Conservation (phyloP, 768 basidiomycete species). For the Cystobasidiopsis lactophilus region DNA sequence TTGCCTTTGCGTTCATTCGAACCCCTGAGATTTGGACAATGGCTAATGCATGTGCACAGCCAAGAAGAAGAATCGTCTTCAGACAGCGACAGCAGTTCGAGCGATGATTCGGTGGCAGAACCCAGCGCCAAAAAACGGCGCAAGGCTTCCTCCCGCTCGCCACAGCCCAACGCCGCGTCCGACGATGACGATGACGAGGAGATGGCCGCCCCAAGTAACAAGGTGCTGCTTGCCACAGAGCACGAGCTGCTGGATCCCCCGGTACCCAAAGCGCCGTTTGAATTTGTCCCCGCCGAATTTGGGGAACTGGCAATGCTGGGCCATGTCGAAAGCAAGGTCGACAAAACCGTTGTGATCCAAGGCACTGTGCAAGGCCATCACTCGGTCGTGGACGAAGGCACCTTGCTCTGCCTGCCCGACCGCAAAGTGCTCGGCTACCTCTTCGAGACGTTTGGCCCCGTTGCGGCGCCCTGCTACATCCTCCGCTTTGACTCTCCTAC, state of each 20-base stretch:
- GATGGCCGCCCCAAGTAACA: no score
- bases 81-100: no score
- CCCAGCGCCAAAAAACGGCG: no score
- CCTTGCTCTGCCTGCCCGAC: slow-evolving; percentile 72
- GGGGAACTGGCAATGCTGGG: slow-evolving; percentile 54
- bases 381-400: slow-evolving; percentile 63
- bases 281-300: slow-evolving; percentile 40
- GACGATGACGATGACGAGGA: no score
- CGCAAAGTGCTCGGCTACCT: slow-evolving; percentile 76
- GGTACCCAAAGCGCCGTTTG: slow-evolving; percentile 31
- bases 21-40: no score
- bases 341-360: slow-evolving; percentile 48
- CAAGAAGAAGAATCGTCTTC: no score
- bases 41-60: no score
- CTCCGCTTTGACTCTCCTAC: slow-evolving; percentile 40
- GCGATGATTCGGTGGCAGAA: no score
- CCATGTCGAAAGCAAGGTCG: slow-evolving; percentile 51
- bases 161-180: no score
- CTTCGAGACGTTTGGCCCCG: slow-evolving; percentile 89
- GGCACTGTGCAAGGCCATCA: slow-evolving; percentile 38
- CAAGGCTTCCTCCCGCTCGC: no score
- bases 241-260: slow-evolving; percentile 16
- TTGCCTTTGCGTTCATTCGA: no score
- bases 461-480: slow-evolving; percentile 70
- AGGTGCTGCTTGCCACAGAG: no score